Percentiles rank a stretch among this genome's conserved stretches.
These are phyloP conservation scores for Puccinia horiana DNA, from an alignment of 1,284 basidiomycete genomes.

Conservation along the genomic window DNA sequence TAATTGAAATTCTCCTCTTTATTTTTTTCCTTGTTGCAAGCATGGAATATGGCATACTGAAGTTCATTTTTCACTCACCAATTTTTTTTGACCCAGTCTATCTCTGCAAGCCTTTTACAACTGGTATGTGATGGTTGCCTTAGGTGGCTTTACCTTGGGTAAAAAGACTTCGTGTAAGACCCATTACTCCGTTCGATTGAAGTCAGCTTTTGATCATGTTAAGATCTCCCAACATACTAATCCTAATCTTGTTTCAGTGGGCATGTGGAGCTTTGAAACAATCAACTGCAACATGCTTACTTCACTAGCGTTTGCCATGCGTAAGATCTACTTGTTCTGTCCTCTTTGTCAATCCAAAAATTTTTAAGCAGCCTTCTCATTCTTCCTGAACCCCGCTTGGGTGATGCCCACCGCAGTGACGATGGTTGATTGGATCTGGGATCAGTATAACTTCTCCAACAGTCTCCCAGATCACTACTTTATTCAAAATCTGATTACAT, in stretches of 20 bases:
- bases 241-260: too few species aligned
- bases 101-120: constrained; percentile 3
- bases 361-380: background rate
- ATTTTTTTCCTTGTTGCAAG: background rate
- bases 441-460: background rate
- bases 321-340: background rate
- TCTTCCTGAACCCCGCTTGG: background rate
- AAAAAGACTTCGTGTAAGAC: constrained; percentile 28
- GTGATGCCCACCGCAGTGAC: background rate
- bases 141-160: constrained; percentile 10
- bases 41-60: background rate
- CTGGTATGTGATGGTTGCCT: constrained; percentile 10
- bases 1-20: background rate
- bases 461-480: background rate
- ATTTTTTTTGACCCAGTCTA: constrained; percentile 6
- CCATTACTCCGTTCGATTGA: background rate
- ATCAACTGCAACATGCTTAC: constrained; percentile 12
- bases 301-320: background rate
- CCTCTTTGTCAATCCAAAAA: background rate
- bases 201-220: background rate
- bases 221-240: background rate
- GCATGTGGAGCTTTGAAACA: constrained; percentile 28
- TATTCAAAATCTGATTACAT: background rate
- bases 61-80: background rate
- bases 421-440: constrained; percentile 16